Conservation (phyloP, 2,329 filamentous ascomycete species). For the Teratosphaeria gauchensis region DNA sequence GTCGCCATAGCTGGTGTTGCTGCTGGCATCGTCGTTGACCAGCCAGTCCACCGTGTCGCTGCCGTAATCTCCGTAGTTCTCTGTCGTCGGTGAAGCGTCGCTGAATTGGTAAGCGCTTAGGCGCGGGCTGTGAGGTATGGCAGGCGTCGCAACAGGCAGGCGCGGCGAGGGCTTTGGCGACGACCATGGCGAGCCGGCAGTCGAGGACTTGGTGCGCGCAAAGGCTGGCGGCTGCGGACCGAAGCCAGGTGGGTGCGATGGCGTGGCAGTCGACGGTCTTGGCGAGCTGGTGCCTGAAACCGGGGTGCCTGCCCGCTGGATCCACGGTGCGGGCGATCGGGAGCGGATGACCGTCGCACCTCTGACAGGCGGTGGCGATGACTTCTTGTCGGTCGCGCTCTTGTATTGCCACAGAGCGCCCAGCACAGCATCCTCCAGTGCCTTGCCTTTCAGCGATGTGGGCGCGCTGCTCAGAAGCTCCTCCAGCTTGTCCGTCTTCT, state of each 20-base stretch:
- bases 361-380: constrained; percentile 74
- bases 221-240: constrained; percentile 63
- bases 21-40: constrained; percentile 71
- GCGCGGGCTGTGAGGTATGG: constrained; percentile 86
- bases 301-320: constrained; percentile 64
- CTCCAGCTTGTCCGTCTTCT: constrained; percentile 87
- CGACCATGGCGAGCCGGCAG: constrained; percentile 72
- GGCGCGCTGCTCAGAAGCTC: constrained; percentile 74
- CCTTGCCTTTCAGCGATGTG: constrained; percentile 55
- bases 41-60: constrained; percentile 96
- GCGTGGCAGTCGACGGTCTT: constrained; percentile 63
- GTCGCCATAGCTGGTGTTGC: constrained; percentile 65
- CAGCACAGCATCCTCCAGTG: constrained; percentile 80
- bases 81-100: constrained; percentile 68
- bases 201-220: constrained; percentile 63
- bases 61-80: constrained; percentile 84
- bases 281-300: constrained; percentile 73
- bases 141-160: constrained; percentile 78
- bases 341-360: constrained; percentile 72
- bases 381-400: constrained; percentile 48
- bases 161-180: constrained; percentile 89
- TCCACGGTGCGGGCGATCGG: constrained; percentile 87
- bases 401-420: constrained; percentile 84
- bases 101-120: constrained; percentile 94
- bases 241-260: constrained; percentile 76